phyloP scores from a whole-genome alignment of 2,329 filamentous ascomycete genomes.

The Chalaropsis ovoidea region DNA sequence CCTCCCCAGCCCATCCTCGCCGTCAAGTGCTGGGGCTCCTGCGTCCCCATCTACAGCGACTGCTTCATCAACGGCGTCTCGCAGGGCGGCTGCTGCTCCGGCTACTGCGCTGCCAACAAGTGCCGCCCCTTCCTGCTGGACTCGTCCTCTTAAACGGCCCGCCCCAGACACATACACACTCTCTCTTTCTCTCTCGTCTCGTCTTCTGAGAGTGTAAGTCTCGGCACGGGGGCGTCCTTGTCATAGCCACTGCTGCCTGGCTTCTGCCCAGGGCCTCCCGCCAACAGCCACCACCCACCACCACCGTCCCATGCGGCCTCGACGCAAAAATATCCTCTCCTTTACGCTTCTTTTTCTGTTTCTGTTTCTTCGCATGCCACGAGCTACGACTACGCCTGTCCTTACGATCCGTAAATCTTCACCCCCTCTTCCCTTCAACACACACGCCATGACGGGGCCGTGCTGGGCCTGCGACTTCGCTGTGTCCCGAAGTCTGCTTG shows the following conservation, averaged over 20 bases:
- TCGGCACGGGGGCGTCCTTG: no score
- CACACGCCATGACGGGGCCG: background rate
- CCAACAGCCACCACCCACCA: background rate
- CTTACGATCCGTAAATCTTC: background rate
- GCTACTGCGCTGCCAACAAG: constrained; percentile 35
- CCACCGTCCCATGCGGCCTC: no score
- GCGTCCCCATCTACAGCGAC: constrained; percentile 35
- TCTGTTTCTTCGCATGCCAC: background rate
- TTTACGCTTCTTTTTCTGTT: background rate
- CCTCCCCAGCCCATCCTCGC: constrained; percentile 38
- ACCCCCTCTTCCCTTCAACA: background rate
- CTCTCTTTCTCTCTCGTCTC: background rate
- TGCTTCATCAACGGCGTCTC: constrained; percentile 34
- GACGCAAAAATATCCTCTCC: background rate
- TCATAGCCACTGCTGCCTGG: background rate
- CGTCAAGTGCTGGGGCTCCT: constrained; percentile 38
- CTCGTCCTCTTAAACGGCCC: background rate
- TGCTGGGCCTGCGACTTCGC: background rate
- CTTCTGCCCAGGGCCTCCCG: background rate
- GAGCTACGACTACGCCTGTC: background rate
- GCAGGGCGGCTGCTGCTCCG: constrained; percentile 37
- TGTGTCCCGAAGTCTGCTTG: background rate
- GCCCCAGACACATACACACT: no score
- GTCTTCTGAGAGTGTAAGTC: background rate
- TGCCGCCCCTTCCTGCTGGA: constrained; percentile 33